phyloP scores from a whole-genome alignment of 148 eudicot genomes.

The Persicaria tinctoria region DNA sequence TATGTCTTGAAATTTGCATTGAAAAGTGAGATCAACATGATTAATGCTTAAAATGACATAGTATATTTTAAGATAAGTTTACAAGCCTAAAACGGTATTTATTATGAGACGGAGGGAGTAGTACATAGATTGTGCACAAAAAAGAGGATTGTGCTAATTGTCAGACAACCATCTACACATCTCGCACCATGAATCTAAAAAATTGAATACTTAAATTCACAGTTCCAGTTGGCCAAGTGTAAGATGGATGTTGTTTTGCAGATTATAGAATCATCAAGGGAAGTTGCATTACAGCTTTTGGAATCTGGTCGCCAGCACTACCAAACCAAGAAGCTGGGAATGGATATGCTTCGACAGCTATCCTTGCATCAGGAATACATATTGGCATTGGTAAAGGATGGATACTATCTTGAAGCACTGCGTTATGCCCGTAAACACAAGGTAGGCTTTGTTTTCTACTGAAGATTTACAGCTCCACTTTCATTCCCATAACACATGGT shows the following conservation, averaged over 20 bases:
- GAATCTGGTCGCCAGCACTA: conserved; percentile 66
- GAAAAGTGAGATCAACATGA: too few relatives aligned
- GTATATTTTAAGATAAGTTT: too few relatives aligned
- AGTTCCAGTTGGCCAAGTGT: neutral
- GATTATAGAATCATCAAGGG: conserved; percentile 94
- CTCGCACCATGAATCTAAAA: too few relatives aligned
- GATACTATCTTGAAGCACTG: conserved; percentile 85
- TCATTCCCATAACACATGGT: too few relatives aligned
- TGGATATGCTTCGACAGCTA: conserved; percentile 84
- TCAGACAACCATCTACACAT: too few relatives aligned
- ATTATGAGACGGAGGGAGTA: too few relatives aligned
- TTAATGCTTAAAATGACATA: too few relatives aligned
- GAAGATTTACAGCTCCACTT: too few relatives aligned
- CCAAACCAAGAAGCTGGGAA: conserved; percentile 72
- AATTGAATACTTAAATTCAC: neutral
- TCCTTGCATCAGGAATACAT: conserved; percentile 79
- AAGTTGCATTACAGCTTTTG: conserved; percentile 78
- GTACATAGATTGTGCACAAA: neutral
- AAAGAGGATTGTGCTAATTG: neutral
- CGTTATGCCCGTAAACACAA: conserved; percentile 84
- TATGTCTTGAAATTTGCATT: too few relatives aligned
- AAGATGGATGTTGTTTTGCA: conserved; percentile 22
- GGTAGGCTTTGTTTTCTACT: conserved; percentile 28
- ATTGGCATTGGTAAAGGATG: conserved; percentile 65
- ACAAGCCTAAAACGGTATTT: too few relatives aligned